A percentile compares a stretch with the other conserved stretches of the same genome.
phyloP scores from a whole-genome alignment of 108 stramenopile genomes.

The Seminavis robusta region DNA sequence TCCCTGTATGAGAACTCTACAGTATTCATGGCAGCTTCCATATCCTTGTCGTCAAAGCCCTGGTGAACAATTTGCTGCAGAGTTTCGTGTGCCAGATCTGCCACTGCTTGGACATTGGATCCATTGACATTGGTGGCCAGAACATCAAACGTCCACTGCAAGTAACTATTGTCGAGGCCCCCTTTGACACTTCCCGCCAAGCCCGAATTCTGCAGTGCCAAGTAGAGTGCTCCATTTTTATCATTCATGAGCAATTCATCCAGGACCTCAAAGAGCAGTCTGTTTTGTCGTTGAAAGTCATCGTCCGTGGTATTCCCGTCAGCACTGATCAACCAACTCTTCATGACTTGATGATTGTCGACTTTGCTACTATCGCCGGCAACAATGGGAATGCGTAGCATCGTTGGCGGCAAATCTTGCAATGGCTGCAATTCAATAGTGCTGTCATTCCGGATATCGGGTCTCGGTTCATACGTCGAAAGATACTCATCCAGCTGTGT shows the following conservation, averaged over 20 bases:
- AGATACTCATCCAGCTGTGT: slow-evolving; percentile 33
- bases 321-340: no score
- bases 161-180: neutral
- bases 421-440: no score
- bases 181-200: slow-evolving; percentile 43
- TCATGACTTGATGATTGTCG: neutral
- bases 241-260: slow-evolving; percentile 47
- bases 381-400: neutral
- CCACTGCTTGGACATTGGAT: slow-evolving; percentile 46
- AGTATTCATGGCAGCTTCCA: slow-evolving; percentile 81
- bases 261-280: slow-evolving; percentile 15
- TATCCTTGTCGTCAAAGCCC: slow-evolving; percentile 74
- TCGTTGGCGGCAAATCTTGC: neutral
- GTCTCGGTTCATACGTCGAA: neutral
- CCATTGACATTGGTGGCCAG: slow-evolving; percentile 63
- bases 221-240: slow-evolving; percentile 31
- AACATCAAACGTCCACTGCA: slow-evolving; percentile 78
- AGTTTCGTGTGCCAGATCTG: slow-evolving; percentile 49
- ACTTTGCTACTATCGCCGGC: neutral
- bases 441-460: no score
- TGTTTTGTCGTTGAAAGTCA: no score
- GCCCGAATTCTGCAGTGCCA: slow-evolving; percentile 18
- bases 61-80: slow-evolving; percentile 52
- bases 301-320: no score
- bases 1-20: slow-evolving; percentile 54